A percentile compares a stretch with the other conserved stretches of the same genome.
phyloP scores from a whole-genome alignment of 306 rosid genomes.

The Fagus crenata region DNA sequence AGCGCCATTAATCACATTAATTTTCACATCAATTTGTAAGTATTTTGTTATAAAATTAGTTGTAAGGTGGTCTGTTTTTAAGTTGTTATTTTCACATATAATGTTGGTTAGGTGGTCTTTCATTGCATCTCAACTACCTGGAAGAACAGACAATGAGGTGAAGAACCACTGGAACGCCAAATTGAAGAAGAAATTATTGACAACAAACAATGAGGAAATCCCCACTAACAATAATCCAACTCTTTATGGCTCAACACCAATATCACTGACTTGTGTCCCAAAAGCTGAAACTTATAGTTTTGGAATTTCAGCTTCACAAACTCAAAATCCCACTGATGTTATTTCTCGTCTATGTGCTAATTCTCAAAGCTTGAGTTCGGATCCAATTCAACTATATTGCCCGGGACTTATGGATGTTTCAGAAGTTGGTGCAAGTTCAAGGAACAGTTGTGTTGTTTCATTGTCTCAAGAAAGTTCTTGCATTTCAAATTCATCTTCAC shows the following conservation, averaged over 20 bases:
- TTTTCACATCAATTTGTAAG: no score
- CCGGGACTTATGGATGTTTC: slow-evolving; percentile 29
- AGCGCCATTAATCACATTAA: no score
- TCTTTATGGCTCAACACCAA: slow-evolving; percentile 26
- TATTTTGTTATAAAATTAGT: no score
- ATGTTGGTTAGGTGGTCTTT: slow-evolving; percentile 65
- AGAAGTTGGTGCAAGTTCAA: slow-evolving; percentile 38
- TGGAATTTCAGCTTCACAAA: slow-evolving; percentile 23
- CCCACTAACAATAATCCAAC: slow-evolving; percentile 22
- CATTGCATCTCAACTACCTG: slow-evolving; percentile 72
- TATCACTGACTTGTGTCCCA: slow-evolving; percentile 24
- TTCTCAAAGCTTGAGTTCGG: slow-evolving; percentile 23
- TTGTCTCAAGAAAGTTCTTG: slow-evolving; percentile 50
- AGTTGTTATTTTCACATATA: slow-evolving; percentile 4
- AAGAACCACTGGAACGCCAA: slow-evolving; percentile 90
- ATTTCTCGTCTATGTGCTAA: slow-evolving; percentile 19
- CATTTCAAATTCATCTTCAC: slow-evolving; percentile 42
- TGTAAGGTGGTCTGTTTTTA: no score
- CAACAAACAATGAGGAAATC: slow-evolving; percentile 14
- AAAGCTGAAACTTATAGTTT: slow-evolving; percentile 28
- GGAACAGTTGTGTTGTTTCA: slow-evolving; percentile 24
- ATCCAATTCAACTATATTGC: slow-evolving; percentile 18
- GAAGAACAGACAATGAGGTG: slow-evolving; percentile 92
- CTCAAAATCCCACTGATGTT: slow-evolving; percentile 23
- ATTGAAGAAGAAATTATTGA: slow-evolving; percentile 63